phyloP scores from a whole-genome alignment of 495 filamentous ascomycete species.

The Hapsidospora chrysogenum region DNA sequence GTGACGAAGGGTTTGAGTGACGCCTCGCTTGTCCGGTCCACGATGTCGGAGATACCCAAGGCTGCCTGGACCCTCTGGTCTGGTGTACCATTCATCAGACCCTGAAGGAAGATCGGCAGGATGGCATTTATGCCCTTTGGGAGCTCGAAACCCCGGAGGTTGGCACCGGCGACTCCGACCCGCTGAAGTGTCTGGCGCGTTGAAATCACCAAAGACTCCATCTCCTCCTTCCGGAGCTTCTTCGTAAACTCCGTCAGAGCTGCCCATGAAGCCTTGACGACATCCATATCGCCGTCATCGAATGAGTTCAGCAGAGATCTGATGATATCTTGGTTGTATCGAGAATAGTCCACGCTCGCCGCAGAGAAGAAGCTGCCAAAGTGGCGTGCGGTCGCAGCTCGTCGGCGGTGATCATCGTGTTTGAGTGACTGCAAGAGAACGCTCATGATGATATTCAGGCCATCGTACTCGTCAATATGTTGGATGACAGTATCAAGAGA shows the following conservation, averaged over 20 bases:
- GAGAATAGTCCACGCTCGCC: constrained; percentile 72
- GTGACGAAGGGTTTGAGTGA: constrained; percentile 87
- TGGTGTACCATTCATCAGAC: constrained; percentile 83
- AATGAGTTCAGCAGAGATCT: constrained; percentile 79
- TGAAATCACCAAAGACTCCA: constrained; percentile 82
- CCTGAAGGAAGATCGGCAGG: constrained; percentile 91
- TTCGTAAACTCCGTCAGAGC: constrained; percentile 79
- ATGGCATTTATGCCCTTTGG: constrained; percentile 97
- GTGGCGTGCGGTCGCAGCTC: constrained; percentile 59
- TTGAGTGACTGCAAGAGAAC: constrained; percentile 76
- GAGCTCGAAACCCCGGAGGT: constrained; percentile 76
- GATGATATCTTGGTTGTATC: constrained; percentile 90
- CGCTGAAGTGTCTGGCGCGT: constrained; percentile 71
- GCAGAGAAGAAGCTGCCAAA: constrained; percentile 78
- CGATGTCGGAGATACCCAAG: constrained; percentile 84
- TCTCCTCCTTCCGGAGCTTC: constrained; percentile 87
- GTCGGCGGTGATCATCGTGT: constrained; percentile 77
- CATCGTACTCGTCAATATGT: constrained; percentile 92
- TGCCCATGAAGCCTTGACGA: constrained; percentile 85
- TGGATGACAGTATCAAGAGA: constrained; percentile 78
- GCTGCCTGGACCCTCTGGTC: constrained; percentile 88
- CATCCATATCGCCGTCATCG: constrained; percentile 65
- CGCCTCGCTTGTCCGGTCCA: constrained; percentile 72
- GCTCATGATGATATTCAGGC: constrained; percentile 86
- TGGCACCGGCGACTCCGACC: constrained; percentile 71